Conservation (phyloP, 73 alveolate species). For the Paraurostyla sp. region DNA sequence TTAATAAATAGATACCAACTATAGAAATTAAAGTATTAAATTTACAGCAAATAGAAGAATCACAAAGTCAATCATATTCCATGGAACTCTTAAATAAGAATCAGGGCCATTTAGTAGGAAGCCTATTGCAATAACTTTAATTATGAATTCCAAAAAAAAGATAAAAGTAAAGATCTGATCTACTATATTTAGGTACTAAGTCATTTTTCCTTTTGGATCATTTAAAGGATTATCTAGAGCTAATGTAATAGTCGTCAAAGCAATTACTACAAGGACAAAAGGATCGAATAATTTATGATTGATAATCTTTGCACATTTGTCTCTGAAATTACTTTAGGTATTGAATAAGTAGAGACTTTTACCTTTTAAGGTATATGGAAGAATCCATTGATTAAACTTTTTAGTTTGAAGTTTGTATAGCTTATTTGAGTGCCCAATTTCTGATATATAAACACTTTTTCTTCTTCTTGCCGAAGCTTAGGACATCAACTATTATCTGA, state of each 20-base stretch:
- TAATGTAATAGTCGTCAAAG: slow-evolving; percentile 19
- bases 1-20: slow-evolving; percentile 18
- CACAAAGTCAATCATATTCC: slow-evolving; percentile 67
- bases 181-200: neutral
- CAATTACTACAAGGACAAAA: slow-evolving; percentile 37
- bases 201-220: slow-evolving; percentile 37
- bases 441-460: slow-evolving; percentile 1
- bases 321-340: neutral
- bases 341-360: slow-evolving; percentile 24
- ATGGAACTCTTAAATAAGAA: slow-evolving; percentile 58
- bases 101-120: slow-evolving; percentile 18
- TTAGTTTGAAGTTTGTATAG: neutral
- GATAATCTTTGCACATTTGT: neutral
- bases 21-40: neutral
- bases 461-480: neutral
- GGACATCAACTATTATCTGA: neutral
- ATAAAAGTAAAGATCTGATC: neutral
- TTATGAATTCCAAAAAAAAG: slow-evolving; percentile 36
- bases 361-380: slow-evolving; percentile 13
- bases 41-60: slow-evolving; percentile 40
- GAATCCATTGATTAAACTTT: neutral
- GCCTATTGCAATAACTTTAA: slow-evolving; percentile 50
- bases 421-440: slow-evolving; percentile 28
- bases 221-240: slow-evolving; percentile 62
- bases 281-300: slow-evolving; percentile 35